Conservation (phyloP, 768 basidiomycete species). For the Lentinus brumalis region DNA sequence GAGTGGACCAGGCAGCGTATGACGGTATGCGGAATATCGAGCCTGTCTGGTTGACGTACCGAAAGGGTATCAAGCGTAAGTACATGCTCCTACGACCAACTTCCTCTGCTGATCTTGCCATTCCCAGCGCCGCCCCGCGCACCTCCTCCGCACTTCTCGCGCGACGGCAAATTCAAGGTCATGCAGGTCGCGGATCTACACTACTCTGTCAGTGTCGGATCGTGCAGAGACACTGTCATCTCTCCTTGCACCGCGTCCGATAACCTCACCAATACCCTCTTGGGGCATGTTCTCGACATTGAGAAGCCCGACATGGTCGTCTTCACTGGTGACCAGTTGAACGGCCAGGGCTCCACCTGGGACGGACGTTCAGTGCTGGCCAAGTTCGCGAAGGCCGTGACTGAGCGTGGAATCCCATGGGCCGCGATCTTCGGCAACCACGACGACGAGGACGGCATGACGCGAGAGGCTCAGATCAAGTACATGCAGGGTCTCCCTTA, state of each 20-base stretch:
- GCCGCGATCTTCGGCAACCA: constrained; percentile 94
- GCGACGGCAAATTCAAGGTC: constrained; percentile 84
- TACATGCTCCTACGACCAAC: constrained; percentile 2
- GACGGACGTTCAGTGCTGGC: constrained; percentile 85
- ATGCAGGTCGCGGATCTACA: constrained; percentile 94
- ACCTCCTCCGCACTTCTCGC: constrained; percentile 80
- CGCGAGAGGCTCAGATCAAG: constrained; percentile 64
- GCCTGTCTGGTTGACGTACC: constrained; percentile 65
- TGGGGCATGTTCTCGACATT: constrained; percentile 67
- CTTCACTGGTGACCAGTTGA: constrained; percentile 91
- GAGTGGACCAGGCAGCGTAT: constrained; percentile 62
- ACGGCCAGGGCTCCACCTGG: constrained; percentile 90
- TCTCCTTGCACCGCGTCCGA: constrained; percentile 66
- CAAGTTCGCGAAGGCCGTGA: constrained; percentile 82
- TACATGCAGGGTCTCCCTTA: constrained; percentile 83
- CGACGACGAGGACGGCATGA: constrained; percentile 72
- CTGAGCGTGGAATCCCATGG: constrained; percentile 82
- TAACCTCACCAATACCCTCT: constrained; percentile 72
- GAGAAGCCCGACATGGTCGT: constrained; percentile 93
- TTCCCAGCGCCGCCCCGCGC: constrained; percentile 64
- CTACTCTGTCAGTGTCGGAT: constrained; percentile 78
- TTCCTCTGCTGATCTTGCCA: background rate
- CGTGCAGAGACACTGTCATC: constrained; percentile 70
- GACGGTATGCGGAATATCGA: constrained; percentile 40
- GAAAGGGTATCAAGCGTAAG: constrained; percentile 76